Evolutionary conservation across 805 yeast species (phyloP).

Genomic region (Barnettozyma pratensis): DNA sequence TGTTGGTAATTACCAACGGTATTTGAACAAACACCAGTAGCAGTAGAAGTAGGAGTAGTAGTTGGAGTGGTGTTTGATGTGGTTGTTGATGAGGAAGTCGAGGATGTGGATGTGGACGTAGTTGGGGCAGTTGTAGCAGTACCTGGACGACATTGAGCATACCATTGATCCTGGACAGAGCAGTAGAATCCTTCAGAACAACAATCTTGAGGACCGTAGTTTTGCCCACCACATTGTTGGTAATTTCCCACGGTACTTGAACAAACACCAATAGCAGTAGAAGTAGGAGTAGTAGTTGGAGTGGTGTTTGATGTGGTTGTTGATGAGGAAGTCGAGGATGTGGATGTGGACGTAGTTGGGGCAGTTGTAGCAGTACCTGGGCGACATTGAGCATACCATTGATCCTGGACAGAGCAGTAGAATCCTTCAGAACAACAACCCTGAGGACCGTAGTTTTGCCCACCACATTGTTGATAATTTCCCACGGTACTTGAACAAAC

Average conservation of each 20-base stretch:
- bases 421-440: constrained; percentile 12
- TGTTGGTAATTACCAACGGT: constrained; percentile 7
- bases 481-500: not conserved
- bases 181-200: constrained; percentile 14
- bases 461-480: constrained; percentile 18
- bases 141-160: constrained; percentile 14
- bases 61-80: not conserved
- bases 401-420: constrained; percentile 9
- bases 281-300: not conserved
- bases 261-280: not conserved
- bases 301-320: not conserved
- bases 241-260: constrained; percentile 1
- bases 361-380: constrained; percentile 3
- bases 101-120: no score
- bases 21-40: not conserved
- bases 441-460: constrained; percentile 8
- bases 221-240: constrained; percentile 17
- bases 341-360: not conserved
- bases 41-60: not conserved
- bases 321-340: not conserved
- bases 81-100: not conserved
- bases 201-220: constrained; percentile 7
- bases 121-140: constrained; percentile 2
- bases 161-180: constrained; percentile 8
- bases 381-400: constrained; percentile 14